Evolutionary conservation across 2,329 filamentous ascomycete species (phyloP).

Genomic region (Fusarium duplospermum): DNA sequence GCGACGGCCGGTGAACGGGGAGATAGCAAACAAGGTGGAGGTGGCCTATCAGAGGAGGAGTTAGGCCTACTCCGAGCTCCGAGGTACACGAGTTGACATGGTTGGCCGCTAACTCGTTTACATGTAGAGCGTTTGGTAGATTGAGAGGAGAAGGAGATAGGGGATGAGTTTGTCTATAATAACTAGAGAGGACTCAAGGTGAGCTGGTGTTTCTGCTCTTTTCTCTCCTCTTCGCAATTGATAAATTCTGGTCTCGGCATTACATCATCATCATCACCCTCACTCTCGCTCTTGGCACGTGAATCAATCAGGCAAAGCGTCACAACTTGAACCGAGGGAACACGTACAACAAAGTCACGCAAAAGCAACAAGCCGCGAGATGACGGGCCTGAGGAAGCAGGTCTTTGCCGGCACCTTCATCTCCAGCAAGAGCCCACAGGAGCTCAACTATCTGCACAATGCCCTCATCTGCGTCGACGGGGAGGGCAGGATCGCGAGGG

Average conservation of each 20-base stretch:
- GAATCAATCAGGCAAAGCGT: background rate
- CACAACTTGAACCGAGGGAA: background rate
- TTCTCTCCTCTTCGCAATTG: background rate
- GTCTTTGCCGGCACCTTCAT: constrained; percentile 68
- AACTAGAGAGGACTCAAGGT: background rate
- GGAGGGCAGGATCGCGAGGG: constrained; percentile 61
- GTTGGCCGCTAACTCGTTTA: constrained; percentile 1
- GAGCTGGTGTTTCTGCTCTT: background rate
- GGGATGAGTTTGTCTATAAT: background rate
- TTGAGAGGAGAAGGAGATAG: background rate
- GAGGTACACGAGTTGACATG: background rate
- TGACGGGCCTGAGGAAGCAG: constrained; percentile 51
- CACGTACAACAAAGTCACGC: background rate
- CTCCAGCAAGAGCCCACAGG: constrained; percentile 60
- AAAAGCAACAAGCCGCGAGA: background rate
- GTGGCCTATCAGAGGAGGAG: constrained; percentile 36
- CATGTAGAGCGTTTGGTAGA: background rate
- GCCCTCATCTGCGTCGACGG: constrained; percentile 63
- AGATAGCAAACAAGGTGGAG: constrained; percentile 28
- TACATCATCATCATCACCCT: constrained; percentile 5
- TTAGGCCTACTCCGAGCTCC: constrained; percentile 22
- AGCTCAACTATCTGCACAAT: constrained; percentile 64
- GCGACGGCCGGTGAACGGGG: constrained; percentile 37
- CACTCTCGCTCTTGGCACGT: background rate
- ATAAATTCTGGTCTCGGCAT: background rate